Percentiles rank a stretch among this genome's conserved stretches.
These are phyloP conservation scores for Gynandropsis gynandra DNA, from an alignment of 345 rosid genomes.

Conservation along the genomic window DNA sequence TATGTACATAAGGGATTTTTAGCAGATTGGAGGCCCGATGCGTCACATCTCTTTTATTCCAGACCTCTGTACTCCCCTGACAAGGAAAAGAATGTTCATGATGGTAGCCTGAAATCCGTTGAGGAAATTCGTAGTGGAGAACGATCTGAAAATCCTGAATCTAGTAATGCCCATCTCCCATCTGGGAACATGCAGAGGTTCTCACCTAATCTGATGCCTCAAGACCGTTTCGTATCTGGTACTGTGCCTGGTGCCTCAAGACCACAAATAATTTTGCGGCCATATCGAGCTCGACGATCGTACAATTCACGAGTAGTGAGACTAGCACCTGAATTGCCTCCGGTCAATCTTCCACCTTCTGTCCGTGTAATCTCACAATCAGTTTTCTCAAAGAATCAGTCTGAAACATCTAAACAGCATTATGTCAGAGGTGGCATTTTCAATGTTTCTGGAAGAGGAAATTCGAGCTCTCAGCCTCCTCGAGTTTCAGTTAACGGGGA, in stretches of 20 bases:
- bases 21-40: conserved; percentile 72
- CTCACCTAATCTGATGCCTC: conserved; percentile 24
- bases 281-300: conserved; percentile 40
- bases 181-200: conserved; percentile 28
- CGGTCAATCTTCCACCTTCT: conserved; percentile 85
- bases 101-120: conserved; percentile 14
- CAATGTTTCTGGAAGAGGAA: conserved; percentile 35
- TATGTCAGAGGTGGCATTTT: conserved; percentile 20
- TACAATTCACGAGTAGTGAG: conserved; percentile 56
- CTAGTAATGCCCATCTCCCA: conserved; percentile 29
- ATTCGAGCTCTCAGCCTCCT: conserved; percentile 31
- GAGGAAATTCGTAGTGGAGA: conserved; percentile 27
- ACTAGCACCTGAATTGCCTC: conserved; percentile 90
- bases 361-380: conserved; percentile 76
- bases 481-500: conserved; percentile 25
- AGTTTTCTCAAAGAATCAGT: conserved; percentile 40
- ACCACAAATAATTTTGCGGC: conserved; percentile 36
- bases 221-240: conserved; percentile 24
- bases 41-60: conserved; percentile 27
- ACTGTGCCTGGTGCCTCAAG: conserved; percentile 24
- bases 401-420: conserved; percentile 32
- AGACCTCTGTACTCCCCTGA: conserved; percentile 25
- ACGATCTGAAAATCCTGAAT: conserved; percentile 25
- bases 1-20: conserved; percentile 84
- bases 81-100: conserved; percentile 28